These are phyloP conservation scores for Oryza australiensis DNA, from an alignment of 176 grass and related monocot genomes.

Conservation along the genomic window DNA sequence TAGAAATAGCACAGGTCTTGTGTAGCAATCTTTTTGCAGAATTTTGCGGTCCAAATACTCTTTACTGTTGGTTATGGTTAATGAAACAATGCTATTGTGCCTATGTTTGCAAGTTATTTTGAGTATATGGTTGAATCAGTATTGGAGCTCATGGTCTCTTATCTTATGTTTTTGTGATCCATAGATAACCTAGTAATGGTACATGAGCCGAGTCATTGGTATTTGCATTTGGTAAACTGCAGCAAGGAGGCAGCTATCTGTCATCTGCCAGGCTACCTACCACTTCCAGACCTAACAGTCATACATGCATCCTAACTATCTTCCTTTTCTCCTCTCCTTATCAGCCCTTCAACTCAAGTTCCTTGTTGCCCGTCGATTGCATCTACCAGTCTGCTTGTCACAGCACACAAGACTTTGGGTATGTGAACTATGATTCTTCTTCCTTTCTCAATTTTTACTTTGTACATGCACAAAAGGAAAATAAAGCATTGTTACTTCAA, in stretches of 20 bases:
- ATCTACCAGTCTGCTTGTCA: slow-evolving; percentile 23
- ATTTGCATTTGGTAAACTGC: slow-evolving; percentile 15
- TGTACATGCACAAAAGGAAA: background rate
- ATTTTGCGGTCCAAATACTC: background rate
- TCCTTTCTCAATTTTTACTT: slow-evolving; percentile 14
- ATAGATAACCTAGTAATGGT: background rate
- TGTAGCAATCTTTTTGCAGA: background rate
- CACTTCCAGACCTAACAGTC: slow-evolving; percentile 48
- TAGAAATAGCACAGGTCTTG: too few species aligned
- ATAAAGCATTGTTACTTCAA: background rate
- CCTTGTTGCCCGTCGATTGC: slow-evolving; percentile 24
- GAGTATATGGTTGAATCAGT: slow-evolving; percentile 7
- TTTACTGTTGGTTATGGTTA: background rate
- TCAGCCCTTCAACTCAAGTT: slow-evolving; percentile 13
- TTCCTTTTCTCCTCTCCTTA: slow-evolving; percentile 33
- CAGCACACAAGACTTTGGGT: slow-evolving; percentile 20
- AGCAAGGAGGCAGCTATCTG: slow-evolving; percentile 22
- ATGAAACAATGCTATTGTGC: background rate
- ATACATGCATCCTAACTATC: slow-evolving; percentile 27
- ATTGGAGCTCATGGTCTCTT: slow-evolving; percentile 1
- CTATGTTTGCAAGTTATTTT: background rate
- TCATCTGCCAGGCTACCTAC: background rate
- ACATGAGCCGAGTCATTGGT: background rate
- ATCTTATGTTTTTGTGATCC: background rate
- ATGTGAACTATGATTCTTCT: background rate